Conservation (phyloP, 768 basidiomycete species). For the Vishniacozyma victoriae region DNA sequence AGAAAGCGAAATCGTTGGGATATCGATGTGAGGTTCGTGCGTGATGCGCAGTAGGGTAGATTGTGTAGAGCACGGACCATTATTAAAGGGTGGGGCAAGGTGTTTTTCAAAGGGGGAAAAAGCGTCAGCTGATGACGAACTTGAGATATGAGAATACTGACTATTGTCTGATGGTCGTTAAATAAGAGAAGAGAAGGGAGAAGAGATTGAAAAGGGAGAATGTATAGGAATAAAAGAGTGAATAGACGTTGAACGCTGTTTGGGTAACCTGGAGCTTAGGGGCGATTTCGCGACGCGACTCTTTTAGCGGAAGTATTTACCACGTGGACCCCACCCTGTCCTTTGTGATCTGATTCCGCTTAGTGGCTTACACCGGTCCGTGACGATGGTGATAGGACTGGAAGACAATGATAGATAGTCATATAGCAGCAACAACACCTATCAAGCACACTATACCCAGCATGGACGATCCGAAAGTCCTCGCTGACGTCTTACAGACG, state of each 20-base stretch:
- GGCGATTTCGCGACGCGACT: too few relatives aligned
- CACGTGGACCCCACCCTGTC: too few relatives aligned
- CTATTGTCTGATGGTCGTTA: constrained; percentile 8
- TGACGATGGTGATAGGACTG: too few relatives aligned
- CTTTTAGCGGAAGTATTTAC: too few relatives aligned
- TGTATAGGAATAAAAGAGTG: neutral
- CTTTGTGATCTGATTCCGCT: too few relatives aligned
- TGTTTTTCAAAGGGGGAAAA: neutral
- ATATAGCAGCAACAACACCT: too few relatives aligned
- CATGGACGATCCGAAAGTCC: constrained; percentile 45
- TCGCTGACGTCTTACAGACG: constrained; percentile 38
- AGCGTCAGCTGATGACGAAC: neutral
- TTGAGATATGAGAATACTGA: constrained; percentile 1
- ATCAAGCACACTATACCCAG: too few relatives aligned
- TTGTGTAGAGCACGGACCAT: neutral
- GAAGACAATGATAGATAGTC: too few relatives aligned
- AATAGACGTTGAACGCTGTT: neutral
- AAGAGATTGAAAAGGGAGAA: neutral
- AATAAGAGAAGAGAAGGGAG: neutral
- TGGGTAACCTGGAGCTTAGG: too few relatives aligned
- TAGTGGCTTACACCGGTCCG: too few relatives aligned
- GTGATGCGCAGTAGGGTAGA: neutral
- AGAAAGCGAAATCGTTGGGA: neutral
- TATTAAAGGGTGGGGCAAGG: neutral
- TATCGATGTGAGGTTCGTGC: too few relatives aligned